phyloP scores from a whole-genome alignment of 768 basidiomycete species.

The Tulasnella sp. region DNA sequence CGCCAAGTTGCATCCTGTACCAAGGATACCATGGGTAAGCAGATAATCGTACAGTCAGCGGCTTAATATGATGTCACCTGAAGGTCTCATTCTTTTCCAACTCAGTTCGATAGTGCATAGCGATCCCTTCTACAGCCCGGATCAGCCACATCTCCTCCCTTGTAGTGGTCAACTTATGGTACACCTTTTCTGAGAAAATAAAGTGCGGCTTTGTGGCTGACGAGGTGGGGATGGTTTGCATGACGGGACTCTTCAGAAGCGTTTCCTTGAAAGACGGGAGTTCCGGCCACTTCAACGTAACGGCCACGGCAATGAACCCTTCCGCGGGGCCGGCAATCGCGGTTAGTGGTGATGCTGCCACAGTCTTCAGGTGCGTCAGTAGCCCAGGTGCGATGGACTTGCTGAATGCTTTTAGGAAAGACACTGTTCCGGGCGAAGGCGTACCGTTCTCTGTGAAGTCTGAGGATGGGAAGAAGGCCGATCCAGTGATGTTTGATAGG shows the following conservation, averaged over 20 bases:
- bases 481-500: conserved; percentile 52
- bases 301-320: conserved; percentile 65
- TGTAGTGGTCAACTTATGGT: conserved; percentile 50
- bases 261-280: conserved; percentile 1
- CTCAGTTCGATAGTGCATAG: conserved; percentile 39
- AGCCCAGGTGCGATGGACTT: conserved; percentile 46
- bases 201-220: conserved; percentile 67
- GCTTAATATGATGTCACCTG: conserved; percentile 34
- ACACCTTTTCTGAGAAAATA: conserved; percentile 78
- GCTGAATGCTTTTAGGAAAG: conserved; percentile 41
- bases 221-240: conserved; percentile 23
- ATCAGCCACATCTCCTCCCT: conserved; percentile 70
- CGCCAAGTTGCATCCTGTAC: conserved; percentile 49
- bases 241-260: conserved; percentile 20
- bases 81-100: conserved; percentile 41
- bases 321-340: conserved; percentile 61
- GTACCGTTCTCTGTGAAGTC: conserved; percentile 22
- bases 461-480: conserved; percentile 41
- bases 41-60: not conserved
- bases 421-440: conserved; percentile 19
- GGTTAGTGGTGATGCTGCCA: conserved; percentile 48
- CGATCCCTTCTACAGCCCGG: conserved; percentile 44
- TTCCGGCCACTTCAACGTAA: conserved; percentile 40
- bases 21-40: conserved; percentile 4
- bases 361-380: conserved; percentile 58